Evolutionary conservation across 1,284 basidiomycete genomes (phyloP).

Genomic region (Cryptococcus sp.): DNA sequence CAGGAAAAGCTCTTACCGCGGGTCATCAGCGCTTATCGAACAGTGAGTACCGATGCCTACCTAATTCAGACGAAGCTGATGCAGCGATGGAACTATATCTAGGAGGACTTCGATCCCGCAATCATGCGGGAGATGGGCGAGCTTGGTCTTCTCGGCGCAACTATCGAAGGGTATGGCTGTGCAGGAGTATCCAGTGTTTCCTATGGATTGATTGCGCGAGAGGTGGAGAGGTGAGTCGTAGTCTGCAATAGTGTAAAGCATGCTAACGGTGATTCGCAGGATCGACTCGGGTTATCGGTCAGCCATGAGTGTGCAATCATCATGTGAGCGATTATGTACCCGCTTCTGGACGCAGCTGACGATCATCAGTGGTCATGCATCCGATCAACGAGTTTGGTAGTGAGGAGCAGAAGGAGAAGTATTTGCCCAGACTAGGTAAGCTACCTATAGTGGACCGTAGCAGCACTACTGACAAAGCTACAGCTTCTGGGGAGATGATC

Average conservation of each 20-base stretch:
- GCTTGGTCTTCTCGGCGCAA: constrained; percentile 85
- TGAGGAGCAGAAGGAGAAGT: constrained; percentile 87
- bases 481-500: constrained; percentile 81
- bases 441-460: not conserved
- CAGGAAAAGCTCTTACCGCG: constrained; percentile 81
- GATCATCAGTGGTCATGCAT: constrained; percentile 78
- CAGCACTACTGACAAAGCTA: not conserved
- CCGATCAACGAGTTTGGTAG: constrained; percentile 92
- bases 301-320: constrained; percentile 94
- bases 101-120: constrained; percentile 72
- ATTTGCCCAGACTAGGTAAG: constrained; percentile 76
- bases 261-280: constrained; percentile 11
- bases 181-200: constrained; percentile 90
- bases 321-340: constrained; percentile 44
- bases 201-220: constrained; percentile 90
- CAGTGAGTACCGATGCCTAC: constrained; percentile 64
- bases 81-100: not conserved
- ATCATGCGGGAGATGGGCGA: constrained; percentile 91
- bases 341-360: not conserved
- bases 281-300: constrained; percentile 96
- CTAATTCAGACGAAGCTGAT: not conserved
- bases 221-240: constrained; percentile 74
- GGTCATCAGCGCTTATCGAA: constrained; percentile 82
- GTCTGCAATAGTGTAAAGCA: not conserved
- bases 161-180: constrained; percentile 91